Base-by-base conservation (phyloP, 2,329 filamentous ascomycete genomes). In the Cladobotryum protrusum region DNA sequence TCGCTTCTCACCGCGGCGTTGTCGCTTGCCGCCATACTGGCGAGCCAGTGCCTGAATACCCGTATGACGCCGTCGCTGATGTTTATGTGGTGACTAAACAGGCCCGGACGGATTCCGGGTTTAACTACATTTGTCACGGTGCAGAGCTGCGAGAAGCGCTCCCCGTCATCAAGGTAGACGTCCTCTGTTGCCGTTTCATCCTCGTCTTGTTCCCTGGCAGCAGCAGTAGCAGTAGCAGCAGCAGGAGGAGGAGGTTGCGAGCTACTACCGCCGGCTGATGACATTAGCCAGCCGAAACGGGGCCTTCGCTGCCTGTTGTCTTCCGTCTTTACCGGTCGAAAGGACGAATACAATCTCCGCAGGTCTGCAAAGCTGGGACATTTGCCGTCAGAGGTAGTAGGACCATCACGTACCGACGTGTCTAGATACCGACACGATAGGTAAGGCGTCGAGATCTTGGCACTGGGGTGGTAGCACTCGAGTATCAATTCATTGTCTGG, bases 381-480 rank as follows among this genome's bases (percentile, higher is more conserved):
- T 8, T 29, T 42, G 7, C 49, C 51, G 1, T 54, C 42, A 15
- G 45, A 20, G 11, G 56, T 40, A 9, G 45, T 18, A 3, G 47
- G 51, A 0, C 53, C 55, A 3, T 59, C 56, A 14, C 44, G 48
- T 1, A 50, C 32, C 5, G 55, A 73, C 2, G 84, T 89, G 29
- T 78, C 81, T 11, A 84, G 71, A 54, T 85, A 85, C 41, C 81
- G 73, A 66, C 87, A 91, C 61, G 66, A 65, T 12, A 89, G 74
- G 48, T 82, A 83, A 0, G 87, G 85, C 17, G 86, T 83, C 5
- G 78, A 83, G 45, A 86, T 72, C 64, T 83, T 85, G 19, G 78
- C 82, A 54, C 75, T 81, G 0, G 87, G 88, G 55, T 86, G 87
- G 61, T 86, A 91, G 64, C 86, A 89, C 69, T 92, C 87, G 39